These are phyloP conservation scores for Fraxinus angustifolia DNA, from an alignment of 305 asterid genomes.

Conservation along the genomic window DNA sequence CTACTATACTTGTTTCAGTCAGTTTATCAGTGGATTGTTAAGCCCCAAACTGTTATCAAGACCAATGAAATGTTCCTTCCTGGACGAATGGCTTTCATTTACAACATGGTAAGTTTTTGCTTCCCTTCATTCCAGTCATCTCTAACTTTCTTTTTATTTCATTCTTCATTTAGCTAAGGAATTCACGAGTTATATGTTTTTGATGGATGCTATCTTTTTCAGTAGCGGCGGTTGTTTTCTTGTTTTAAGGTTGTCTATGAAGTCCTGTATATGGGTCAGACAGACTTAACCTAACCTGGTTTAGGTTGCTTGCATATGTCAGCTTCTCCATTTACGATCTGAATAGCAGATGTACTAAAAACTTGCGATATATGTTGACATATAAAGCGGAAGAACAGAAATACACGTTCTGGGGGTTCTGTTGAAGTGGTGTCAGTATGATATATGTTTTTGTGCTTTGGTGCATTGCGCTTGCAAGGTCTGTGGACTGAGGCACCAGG, in stretches of 20 bases:
- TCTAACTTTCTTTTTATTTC: conserved; percentile 4
- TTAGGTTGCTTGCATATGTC: background rate
- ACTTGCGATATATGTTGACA: background rate
- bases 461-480: background rate
- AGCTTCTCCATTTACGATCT: background rate
- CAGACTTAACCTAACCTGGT: background rate
- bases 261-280: background rate
- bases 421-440: background rate
- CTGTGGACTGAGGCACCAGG: background rate
- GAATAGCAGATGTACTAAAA: background rate
- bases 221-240: background rate
- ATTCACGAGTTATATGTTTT: background rate
- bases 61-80: conserved; percentile 98
- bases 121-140: background rate
- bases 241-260: background rate
- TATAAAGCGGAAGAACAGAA: background rate
- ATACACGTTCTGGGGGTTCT: background rate
- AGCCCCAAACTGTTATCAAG: conserved; percentile 78
- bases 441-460: background rate
- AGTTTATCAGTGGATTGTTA: conserved; percentile 86
- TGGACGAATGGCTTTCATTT: conserved; percentile 92
- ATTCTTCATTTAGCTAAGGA: background rate
- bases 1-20: conserved; percentile 48
- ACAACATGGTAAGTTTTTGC: conserved; percentile 61
- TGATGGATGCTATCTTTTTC: background rate